Evolutionary conservation across 495 filamentous ascomycete genomes (phyloP), one percentile per base, ranked within the genome.

Genomic region (Aspergillus panamensis): DNA sequence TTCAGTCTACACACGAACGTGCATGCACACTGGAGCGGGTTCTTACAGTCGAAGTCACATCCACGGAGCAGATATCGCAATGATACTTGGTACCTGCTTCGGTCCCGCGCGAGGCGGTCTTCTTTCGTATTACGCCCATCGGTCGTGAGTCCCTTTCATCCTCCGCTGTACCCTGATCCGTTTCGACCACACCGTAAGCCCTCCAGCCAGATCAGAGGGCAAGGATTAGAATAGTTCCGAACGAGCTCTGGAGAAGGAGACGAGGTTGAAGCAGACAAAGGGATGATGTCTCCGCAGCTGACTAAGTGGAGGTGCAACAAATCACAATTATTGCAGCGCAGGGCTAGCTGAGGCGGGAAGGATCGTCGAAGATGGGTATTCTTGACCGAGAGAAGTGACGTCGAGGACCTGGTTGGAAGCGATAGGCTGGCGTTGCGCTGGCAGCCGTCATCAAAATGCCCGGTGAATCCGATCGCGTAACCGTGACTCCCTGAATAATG

Each of bases 81-180:
- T 96, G 89, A 65, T 91, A 96, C 68, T 96, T 95, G 45, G 93
- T 87, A 57, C 93, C 93, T 19, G 92, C 92, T 66, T 96, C 93
- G 10, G 88, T 92, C 44, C 91, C 90, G 66, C 91, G 84, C 57
- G 87, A 82, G 61, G 90, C 89, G 56, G 90, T 92, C 77, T 96
- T 97, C 81, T 96, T 96, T 69, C 91, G 87, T 74, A 97, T 96
- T 69, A 96, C 88, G 67, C 92, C 93, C 93, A 97, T 97, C 68
- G 67, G 48, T 66, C 57, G 63, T 67, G 68, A 51, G 58, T 31
- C 63, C 60, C 64, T 71, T 64, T 77, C 75, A 77, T 78, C 70
- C 72, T 79, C 73, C 66, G 55, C 59, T 63, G 55, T 66, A 50
- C 70, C 72, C 64, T 53, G 63, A 57, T 62, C 66, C 61, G 73